Evolutionary conservation across 2,329 filamentous ascomycete genomes (phyloP).

Genomic region (Coccinonectria pachysandricola): DNA sequence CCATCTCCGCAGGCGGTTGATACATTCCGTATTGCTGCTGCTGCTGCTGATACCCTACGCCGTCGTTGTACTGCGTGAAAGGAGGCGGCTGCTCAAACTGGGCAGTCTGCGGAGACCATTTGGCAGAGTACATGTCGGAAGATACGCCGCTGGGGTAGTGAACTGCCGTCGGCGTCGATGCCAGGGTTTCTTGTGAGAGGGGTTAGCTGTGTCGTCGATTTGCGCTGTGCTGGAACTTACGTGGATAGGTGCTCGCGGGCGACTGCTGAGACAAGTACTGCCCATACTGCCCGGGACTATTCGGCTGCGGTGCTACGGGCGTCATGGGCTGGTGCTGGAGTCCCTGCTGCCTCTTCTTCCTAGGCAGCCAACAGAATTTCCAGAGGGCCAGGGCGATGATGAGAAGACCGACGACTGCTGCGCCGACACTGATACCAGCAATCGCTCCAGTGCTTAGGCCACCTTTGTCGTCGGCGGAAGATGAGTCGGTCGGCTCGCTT

Average conservation of each 20-base stretch:
- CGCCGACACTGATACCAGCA: constrained; percentile 13
- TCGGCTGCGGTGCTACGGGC: constrained; percentile 5
- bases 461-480: neutral
- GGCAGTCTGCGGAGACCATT: constrained; percentile 10
- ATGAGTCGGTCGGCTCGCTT: constrained; percentile 1
- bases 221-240: too few species aligned
- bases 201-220: too few species aligned
- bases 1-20: constrained; percentile 13
- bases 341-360: constrained; percentile 10
- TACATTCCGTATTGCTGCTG: neutral
- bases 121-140: constrained; percentile 10
- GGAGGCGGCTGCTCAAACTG: constrained; percentile 9
- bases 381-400: constrained; percentile 9
- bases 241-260: constrained; percentile 13
- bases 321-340: constrained; percentile 5
- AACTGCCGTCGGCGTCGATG: constrained; percentile 6
- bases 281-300: constrained; percentile 8
- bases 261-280: constrained; percentile 8
- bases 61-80: constrained; percentile 11
- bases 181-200: constrained; percentile 13
- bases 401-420: constrained; percentile 7
- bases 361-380: constrained; percentile 14
- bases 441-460: constrained; percentile 12
- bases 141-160: constrained; percentile 10
- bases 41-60: neutral